These are phyloP conservation scores for Hypoxylon sp. DNA, from an alignment of 2,329 filamentous ascomycete species.

Conservation along the genomic window DNA sequence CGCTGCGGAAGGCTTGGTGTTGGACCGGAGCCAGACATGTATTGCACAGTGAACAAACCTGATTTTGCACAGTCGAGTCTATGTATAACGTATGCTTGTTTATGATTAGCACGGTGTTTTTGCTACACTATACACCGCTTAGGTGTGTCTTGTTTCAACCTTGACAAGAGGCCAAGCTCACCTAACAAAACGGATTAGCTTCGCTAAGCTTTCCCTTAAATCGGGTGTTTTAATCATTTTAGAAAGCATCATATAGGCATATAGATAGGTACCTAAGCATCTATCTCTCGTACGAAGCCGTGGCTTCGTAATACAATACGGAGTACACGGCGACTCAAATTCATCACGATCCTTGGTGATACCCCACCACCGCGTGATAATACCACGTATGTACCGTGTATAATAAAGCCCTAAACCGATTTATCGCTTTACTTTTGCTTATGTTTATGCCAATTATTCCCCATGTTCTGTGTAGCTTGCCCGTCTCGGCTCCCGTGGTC, in stretches of 20 bases:
- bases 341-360: no score
- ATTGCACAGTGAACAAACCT: background rate
- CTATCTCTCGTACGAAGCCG: background rate
- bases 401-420: background rate
- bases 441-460: background rate
- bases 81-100: slow-evolving; percentile 12
- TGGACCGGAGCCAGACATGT: background rate
- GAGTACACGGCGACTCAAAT: background rate
- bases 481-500: background rate
- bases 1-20: slow-evolving; percentile 7
- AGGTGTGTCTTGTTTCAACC: background rate
- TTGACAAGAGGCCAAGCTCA: background rate
- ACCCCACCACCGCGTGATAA: background rate
- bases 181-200: background rate
- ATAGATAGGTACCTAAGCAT: background rate
- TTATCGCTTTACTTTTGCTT: background rate
- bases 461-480: background rate
- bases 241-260: background rate
- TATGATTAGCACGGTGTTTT: slow-evolving; percentile 2
- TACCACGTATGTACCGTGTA: no score
- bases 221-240: background rate
- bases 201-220: background rate
- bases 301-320: background rate
- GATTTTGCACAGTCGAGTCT: background rate
- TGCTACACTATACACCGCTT: slow-evolving; percentile 3